These are phyloP conservation scores for Parsonsia alboflavescens DNA, from an alignment of 257 asterid genomes.

Conservation along the genomic window DNA sequence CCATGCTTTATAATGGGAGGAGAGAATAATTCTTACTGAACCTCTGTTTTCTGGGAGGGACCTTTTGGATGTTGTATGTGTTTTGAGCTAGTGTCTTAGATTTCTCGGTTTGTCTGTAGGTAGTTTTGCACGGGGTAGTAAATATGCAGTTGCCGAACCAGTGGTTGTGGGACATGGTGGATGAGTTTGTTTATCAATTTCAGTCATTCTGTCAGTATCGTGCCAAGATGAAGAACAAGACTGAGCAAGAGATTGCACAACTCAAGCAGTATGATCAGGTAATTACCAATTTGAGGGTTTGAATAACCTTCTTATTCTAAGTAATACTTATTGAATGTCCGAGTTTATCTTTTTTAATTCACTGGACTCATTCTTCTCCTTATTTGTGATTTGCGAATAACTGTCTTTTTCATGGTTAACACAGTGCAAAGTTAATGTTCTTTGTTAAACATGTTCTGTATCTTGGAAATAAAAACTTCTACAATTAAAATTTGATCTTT, in stretches of 20 bases:
- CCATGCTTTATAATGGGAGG: not conserved
- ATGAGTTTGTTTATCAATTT: slow-evolving; percentile 92
- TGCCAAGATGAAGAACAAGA: slow-evolving; percentile 89
- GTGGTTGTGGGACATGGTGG: slow-evolving; percentile 99
- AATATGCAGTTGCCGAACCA: slow-evolving; percentile 98
- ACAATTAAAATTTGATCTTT: too few relatives aligned
- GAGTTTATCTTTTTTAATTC: too few relatives aligned
- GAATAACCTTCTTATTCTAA: not conserved
- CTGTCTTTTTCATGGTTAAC: not conserved
- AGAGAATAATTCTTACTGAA: not conserved
- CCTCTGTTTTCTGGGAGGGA: not conserved
- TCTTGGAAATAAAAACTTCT: not conserved
- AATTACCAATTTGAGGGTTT: not conserved
- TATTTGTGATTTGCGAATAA: not conserved
- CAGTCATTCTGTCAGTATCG: slow-evolving; percentile 96
- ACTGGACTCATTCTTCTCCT: not conserved
- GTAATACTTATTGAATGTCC: too few relatives aligned
- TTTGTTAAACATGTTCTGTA: not conserved
- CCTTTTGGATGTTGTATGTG: not conserved
- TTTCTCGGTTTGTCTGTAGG: slow-evolving; percentile 34
- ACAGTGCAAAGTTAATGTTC: not conserved
- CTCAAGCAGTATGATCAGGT: slow-evolving; percentile 76
- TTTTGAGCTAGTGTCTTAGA: not conserved
- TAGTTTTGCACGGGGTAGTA: slow-evolving; percentile 87
- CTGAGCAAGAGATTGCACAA: slow-evolving; percentile 84